phyloP scores from a whole-genome alignment of 2,329 filamentous ascomycete genomes.

The Aureobasidium leucospermi region DNA sequence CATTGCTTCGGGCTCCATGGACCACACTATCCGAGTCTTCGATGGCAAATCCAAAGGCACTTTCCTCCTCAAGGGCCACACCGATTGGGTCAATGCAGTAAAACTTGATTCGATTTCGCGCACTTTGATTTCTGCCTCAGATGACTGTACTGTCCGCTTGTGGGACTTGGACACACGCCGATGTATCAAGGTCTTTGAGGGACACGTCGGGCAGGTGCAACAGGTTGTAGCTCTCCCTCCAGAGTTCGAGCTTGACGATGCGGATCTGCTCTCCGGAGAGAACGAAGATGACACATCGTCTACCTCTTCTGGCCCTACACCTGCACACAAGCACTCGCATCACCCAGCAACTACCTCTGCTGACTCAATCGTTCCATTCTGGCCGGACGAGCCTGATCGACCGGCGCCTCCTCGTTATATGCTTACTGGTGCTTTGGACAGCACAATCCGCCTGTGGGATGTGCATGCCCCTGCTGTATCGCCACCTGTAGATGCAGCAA shows the following conservation, averaged over 20 bases:
- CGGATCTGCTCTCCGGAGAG: conserved; percentile 51
- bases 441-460: conserved; percentile 89
- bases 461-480: conserved; percentile 36
- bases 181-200: conserved; percentile 71
- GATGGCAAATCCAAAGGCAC: conserved; percentile 80
- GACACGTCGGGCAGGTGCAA: conserved; percentile 92
- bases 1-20: conserved; percentile 81
- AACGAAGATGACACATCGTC: conserved; percentile 36
- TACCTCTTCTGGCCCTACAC: conserved; percentile 16
- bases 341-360: conserved; percentile 6
- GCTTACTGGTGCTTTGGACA: conserved; percentile 84
- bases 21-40: conserved; percentile 86
- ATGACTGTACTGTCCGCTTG: conserved; percentile 80
- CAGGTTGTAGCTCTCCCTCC: conserved; percentile 77
- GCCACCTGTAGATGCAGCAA: conserved; percentile 3
- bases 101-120: conserved; percentile 73
- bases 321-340: conserved; percentile 12
- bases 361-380: conserved; percentile 36
- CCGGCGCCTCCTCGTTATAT: conserved; percentile 81
- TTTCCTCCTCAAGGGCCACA: conserved; percentile 74
- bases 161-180: conserved; percentile 85
- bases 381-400: conserved; percentile 55
- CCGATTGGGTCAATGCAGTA: conserved; percentile 95
- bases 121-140: conserved; percentile 83
- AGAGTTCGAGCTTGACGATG: conserved; percentile 84